Evolutionary conservation across 2,329 filamentous ascomycete species (phyloP).

Genomic region (Didymella lethalis): DNA sequence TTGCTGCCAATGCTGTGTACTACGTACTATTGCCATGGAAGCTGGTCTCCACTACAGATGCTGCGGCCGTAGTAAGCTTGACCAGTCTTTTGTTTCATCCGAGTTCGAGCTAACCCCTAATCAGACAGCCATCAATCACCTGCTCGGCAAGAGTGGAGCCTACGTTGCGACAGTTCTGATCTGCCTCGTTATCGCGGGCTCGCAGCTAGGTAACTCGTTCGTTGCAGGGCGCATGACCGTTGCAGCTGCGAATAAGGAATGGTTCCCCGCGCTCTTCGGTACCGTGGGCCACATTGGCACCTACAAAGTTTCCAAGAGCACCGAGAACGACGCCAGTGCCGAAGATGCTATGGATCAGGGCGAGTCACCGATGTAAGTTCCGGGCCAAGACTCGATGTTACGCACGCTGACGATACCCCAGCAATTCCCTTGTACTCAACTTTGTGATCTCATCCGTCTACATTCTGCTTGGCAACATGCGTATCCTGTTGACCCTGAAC

Average conservation of each 20-base stretch:
- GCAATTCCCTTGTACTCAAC: constrained; percentile 47
- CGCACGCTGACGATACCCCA: constrained; percentile 7
- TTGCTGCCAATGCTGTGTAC: constrained; percentile 68
- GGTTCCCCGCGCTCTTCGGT: constrained; percentile 40
- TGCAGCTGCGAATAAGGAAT: constrained; percentile 57
- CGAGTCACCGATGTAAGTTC: constrained; percentile 46
- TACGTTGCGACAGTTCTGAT: constrained; percentile 65
- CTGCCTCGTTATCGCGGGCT: constrained; percentile 68
- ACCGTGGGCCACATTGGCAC: constrained; percentile 43
- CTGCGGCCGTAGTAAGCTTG: constrained; percentile 66
- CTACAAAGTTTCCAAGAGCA: constrained; percentile 30
- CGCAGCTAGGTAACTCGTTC: constrained; percentile 69
- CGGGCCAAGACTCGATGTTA: too few relatives aligned
- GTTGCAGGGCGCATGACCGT: constrained; percentile 70
- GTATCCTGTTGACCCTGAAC: constrained; percentile 64
- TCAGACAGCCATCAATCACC: constrained; percentile 54
- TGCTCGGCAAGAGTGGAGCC: constrained; percentile 59
- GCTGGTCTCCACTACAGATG: constrained; percentile 66
- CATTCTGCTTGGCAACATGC: constrained; percentile 69
- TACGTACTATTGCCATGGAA: constrained; percentile 70
- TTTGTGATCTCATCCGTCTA: constrained; percentile 60
- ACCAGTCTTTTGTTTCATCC: background rate
- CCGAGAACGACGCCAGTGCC: constrained; percentile 15
- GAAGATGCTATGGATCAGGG: constrained; percentile 43
- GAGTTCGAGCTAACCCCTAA: background rate